phyloP scores from a whole-genome alignment of 129 eudicot genomes.

The Smallanthus sonchifolius region DNA sequence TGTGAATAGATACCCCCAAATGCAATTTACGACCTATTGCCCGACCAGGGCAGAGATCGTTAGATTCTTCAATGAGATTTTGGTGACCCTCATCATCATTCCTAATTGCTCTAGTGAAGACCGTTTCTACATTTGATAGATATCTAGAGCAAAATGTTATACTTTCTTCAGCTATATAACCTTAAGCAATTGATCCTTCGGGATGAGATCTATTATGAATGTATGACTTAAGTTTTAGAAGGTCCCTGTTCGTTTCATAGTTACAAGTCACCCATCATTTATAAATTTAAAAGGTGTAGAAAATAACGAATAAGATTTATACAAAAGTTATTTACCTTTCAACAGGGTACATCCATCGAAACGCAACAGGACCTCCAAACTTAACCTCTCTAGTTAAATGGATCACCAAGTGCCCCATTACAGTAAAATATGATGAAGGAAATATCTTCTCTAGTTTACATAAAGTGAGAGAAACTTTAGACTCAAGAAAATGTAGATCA shows the following conservation, averaged over 20 bases:
- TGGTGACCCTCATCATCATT: slow-evolving; percentile 11
- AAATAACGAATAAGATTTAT: not conserved
- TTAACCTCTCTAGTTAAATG: not conserved
- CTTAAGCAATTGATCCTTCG: slow-evolving; percentile 19
- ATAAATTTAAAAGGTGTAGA: not conserved
- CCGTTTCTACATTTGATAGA: not conserved
- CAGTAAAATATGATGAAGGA: not conserved
- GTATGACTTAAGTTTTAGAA: not conserved
- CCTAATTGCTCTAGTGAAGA: not conserved
- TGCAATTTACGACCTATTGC: not conserved
- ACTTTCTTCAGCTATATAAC: slow-evolving; percentile 4
- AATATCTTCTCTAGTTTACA: not conserved
- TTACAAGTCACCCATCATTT: not conserved
- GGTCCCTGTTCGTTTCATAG: not conserved
- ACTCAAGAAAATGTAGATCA: not conserved
- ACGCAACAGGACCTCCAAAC: not conserved
- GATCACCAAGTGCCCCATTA: not conserved
- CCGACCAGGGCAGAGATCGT: not conserved
- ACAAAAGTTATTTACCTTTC: not conserved
- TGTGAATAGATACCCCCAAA: not conserved
- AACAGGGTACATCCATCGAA: no score
- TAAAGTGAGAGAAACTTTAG: not conserved
- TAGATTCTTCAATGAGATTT: slow-evolving; percentile 1
- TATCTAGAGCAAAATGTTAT: slow-evolving; percentile 13
- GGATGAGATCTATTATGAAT: slow-evolving; percentile 11